Evolutionary conservation across 83 land plant species (phyloP), one percentile per base, ranked within the genome.

Genomic region (Thuja plicata): DNA sequence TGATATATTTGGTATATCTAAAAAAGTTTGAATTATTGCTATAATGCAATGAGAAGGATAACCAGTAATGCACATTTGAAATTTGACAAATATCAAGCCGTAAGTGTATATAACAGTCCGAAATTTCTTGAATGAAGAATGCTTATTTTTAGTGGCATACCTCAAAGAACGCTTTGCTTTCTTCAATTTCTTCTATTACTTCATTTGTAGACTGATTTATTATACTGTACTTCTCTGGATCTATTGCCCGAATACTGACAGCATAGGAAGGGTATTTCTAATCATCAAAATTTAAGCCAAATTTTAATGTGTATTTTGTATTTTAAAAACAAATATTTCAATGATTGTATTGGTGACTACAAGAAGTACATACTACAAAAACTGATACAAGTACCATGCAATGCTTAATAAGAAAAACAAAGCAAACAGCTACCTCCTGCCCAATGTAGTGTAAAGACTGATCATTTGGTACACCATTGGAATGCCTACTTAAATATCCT

Each of bases 101-200:
- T 83, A 83, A 83, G 38, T 46, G 85, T 2, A 83, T 32, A 10
- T 46, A 46, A 35, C 27, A 80, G 27, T 80, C 41, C 30, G 2
- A 3, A 80, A 41, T 40, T 8, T 27, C 24, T 21, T 46, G 54
- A 46, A 83, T 48, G 15, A 45, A 83, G 34, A 10, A 83, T 45
- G 50, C 45, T 43, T 46, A 11, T 11, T n/a, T n/a, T 46, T 46
- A 83, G 43, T 83, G 17, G 12, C 87, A 86, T 80, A 97, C 99
- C 99, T 98, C 96, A 89, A 98, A 98, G 88, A 98, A 98, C 54
- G 99, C 99, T 88, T 91, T 95, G 93, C 94, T 96, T 92, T 97
- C 99, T 91, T 98, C 99, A 87, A 98, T 94, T 88, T 98, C 99
- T 90, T 98, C 99, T 84, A 98, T 93, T 21, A 95, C 93, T 90